phyloP scores from a whole-genome alignment of 345 rosid genomes.

The Citrus medica region DNA sequence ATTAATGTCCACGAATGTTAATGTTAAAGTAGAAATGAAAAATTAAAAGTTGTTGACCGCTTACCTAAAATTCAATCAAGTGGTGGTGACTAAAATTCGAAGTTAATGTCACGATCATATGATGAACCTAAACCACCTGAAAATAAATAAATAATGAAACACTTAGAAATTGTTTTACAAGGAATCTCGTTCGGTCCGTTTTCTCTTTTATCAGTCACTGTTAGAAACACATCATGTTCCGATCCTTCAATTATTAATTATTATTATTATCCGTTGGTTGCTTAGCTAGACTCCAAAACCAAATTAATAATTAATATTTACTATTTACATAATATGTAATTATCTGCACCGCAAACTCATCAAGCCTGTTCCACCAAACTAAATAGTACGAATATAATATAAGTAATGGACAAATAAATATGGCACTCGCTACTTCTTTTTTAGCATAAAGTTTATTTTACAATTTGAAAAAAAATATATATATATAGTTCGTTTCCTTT shows the following conservation, averaged over 20 bases:
- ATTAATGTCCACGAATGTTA: neutral
- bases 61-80: neutral
- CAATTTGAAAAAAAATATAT: no score
- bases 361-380: neutral
- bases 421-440: neutral
- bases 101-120: neutral
- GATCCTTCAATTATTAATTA: neutral
- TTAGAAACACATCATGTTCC: neutral
- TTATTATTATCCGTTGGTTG: neutral
- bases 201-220: neutral
- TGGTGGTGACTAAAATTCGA: neutral
- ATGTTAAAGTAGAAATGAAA: neutral
- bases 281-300: neutral
- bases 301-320: neutral
- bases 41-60: neutral
- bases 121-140: neutral
- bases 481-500: no score
- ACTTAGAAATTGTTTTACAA: neutral
- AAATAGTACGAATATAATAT: no score
- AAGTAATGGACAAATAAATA: neutral
- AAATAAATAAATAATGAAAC: neutral
- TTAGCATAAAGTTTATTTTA: neutral
- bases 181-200: neutral
- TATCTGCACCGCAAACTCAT: neutral
- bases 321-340: neutral